A percentile compares a stretch with the other conserved stretches of the same genome.
phyloP scores from a whole-genome alignment of 768 basidiomycete genomes.

The Lyophyllum atratum region DNA sequence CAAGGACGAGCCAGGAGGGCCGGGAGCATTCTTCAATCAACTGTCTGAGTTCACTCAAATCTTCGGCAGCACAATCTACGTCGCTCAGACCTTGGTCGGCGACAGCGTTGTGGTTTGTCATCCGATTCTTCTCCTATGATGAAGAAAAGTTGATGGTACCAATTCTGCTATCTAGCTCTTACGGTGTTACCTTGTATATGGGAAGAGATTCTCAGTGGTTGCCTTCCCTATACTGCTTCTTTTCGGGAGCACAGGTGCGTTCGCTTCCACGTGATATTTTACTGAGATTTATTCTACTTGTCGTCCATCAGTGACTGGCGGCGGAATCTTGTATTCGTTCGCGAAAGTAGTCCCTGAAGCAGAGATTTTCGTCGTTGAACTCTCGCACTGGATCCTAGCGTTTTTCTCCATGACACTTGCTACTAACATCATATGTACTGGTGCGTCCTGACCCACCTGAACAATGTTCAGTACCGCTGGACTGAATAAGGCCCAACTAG shows the following conservation, averaged over 20 bases:
- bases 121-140: neutral
- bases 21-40: slow-evolving; percentile 32
- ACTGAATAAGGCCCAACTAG: slow-evolving; percentile 11
- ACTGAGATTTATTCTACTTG: neutral
- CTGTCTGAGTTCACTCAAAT: slow-evolving; percentile 36
- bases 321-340: slow-evolving; percentile 34
- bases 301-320: slow-evolving; percentile 22
- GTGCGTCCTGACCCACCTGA: slow-evolving; percentile 12
- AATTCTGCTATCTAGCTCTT: slow-evolving; percentile 2
- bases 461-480: neutral
- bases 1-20: slow-evolving; percentile 25
- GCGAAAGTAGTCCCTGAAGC: slow-evolving; percentile 26
- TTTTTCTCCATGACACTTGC: slow-evolving; percentile 40
- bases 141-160: neutral
- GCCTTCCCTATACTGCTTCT: neutral
- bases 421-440: slow-evolving; percentile 38
- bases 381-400: slow-evolving; percentile 38
- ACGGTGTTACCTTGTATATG: slow-evolving; percentile 2
- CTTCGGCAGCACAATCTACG: slow-evolving; percentile 37
- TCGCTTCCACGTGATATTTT: neutral
- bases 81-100: slow-evolving; percentile 38
- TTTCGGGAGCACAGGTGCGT: neutral
- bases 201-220: neutral
- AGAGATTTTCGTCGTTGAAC: slow-evolving; percentile 31
- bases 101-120: slow-evolving; percentile 35